Percentiles rank a stretch among this genome's conserved stretches.
These are phyloP conservation scores for Hemileccinum impolitum DNA, from an alignment of 768 basidiomycete genomes.

Conservation along the genomic window DNA sequence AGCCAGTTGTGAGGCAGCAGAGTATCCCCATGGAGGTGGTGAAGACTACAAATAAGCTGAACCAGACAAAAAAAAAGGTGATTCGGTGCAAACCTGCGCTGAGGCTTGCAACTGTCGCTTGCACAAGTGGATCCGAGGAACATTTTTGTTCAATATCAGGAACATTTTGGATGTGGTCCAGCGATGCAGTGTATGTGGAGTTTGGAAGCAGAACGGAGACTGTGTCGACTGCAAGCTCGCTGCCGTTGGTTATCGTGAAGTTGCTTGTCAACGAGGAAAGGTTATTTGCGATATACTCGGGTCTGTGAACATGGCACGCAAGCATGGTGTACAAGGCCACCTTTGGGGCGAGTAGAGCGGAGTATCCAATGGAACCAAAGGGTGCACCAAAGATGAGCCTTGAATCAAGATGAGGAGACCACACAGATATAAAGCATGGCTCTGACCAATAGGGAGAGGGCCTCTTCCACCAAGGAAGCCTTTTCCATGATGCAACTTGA, in stretches of 20 bases:
- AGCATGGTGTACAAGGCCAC: slow-evolving; percentile 74
- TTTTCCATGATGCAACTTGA: slow-evolving; percentile 23
- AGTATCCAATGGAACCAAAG: slow-evolving; percentile 50
- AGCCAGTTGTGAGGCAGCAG: slow-evolving; percentile 74
- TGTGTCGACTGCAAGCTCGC: neutral
- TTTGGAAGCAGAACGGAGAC: slow-evolving; percentile 3
- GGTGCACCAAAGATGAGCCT: slow-evolving; percentile 61
- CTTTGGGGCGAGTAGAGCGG: slow-evolving; percentile 62
- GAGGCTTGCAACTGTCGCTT: slow-evolving; percentile 67
- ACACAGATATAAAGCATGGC: neutral
- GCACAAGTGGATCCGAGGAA: slow-evolving; percentile 66
- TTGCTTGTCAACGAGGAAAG: neutral
- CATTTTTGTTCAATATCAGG: slow-evolving; percentile 37
- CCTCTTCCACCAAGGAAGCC: slow-evolving; percentile 68
- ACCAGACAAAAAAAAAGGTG: neutral
- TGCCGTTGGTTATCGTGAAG: neutral
- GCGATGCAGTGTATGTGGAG: neutral
- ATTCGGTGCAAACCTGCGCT: slow-evolving; percentile 47
- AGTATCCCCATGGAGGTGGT: slow-evolving; percentile 66
- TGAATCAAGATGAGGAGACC: neutral
- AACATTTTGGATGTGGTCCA: neutral
- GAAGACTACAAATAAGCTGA: slow-evolving; percentile 45
- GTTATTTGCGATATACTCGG: slow-evolving; percentile 39
- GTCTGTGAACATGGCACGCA: slow-evolving; percentile 64
- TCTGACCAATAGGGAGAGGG: slow-evolving; percentile 73